Percentiles rank a stretch among this genome's conserved stretches.
Evolutionary conservation across 2,329 filamentous ascomycete species (phyloP).

Genomic region (Cladosporium velox): DNA sequence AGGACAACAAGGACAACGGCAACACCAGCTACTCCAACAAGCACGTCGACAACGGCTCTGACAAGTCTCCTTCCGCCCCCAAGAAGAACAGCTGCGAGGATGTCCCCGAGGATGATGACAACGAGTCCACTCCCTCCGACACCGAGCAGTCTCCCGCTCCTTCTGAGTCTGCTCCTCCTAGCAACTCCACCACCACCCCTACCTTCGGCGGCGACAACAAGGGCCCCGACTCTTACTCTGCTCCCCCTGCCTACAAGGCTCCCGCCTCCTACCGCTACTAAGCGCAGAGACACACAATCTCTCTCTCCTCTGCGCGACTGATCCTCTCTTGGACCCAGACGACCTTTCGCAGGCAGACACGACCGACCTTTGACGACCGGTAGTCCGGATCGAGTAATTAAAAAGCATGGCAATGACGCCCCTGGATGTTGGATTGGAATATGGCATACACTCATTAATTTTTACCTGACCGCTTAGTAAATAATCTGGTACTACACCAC

Average conservation of each 20-base stretch:
- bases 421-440: slow-evolving; percentile 12
- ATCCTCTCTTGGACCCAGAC: slow-evolving; percentile 5
- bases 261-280: slow-evolving; percentile 9
- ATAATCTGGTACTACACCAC: slow-evolving; percentile 10
- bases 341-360: slow-evolving; percentile 4
- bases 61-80: background rate
- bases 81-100: slow-evolving; percentile 8
- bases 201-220: background rate
- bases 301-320: background rate
- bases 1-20: slow-evolving; percentile 6
- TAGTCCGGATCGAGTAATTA: slow-evolving; percentile 5
- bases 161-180: background rate
- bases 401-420: slow-evolving; percentile 6
- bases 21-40: slow-evolving; percentile 10
- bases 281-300: slow-evolving; percentile 1
- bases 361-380: background rate
- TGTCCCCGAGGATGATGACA: background rate
- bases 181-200: background rate
- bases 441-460: slow-evolving; percentile 12
- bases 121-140: slow-evolving; percentile 6
- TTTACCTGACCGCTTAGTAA: slow-evolving; percentile 11
- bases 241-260: background rate
- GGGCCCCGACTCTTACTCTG: slow-evolving; percentile 3
- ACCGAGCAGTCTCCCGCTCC: background rate
- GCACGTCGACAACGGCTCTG: background rate